Conservation (phyloP, 1,284 basidiomycete species). For the Microbotryum saponariae region DNA sequence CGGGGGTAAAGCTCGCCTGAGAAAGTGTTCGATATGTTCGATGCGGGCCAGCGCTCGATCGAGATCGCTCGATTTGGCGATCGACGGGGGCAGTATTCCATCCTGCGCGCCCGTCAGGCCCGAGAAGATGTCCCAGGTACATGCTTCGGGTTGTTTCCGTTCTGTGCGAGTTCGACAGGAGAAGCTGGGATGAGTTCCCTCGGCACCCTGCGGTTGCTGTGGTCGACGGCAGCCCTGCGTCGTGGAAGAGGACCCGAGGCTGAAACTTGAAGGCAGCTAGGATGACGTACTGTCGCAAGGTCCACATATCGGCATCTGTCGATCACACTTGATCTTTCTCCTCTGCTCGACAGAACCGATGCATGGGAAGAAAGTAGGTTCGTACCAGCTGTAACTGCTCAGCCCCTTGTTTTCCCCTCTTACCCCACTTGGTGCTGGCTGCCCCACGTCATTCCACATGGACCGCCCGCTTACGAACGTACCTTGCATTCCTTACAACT, state of each 20-base stretch:
- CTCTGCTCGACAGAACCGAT: background rate
- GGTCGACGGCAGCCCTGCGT: no score
- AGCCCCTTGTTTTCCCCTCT: constrained; percentile 6
- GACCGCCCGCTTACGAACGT: background rate
- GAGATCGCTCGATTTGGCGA: constrained; percentile 27
- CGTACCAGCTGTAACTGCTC: constrained; percentile 20
- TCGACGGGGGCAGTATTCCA: constrained; percentile 19
- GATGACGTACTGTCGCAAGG: constrained; percentile 17
- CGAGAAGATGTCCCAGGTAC: constrained; percentile 29
- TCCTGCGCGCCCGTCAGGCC: constrained; percentile 12
- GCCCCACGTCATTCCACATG: background rate
- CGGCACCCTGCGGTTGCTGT: no score
- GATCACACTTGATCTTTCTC: constrained; percentile 18
- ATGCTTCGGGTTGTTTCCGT: constrained; percentile 19
- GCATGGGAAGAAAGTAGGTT: background rate
- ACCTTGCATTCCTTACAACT: constrained; percentile 32
- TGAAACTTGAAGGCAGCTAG: no score
- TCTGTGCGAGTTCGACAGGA: background rate
- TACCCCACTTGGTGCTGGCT: background rate
- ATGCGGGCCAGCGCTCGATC: constrained; percentile 17
- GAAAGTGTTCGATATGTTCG: constrained; percentile 27
- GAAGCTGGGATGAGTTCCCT: background rate
- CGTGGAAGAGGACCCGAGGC: no score
- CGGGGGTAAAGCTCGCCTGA: constrained; percentile 22
- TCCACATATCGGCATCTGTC: constrained; percentile 29